These are phyloP conservation scores for Sordaria brevicollis DNA, from an alignment of 495 filamentous ascomycete species.

Conservation along the genomic window DNA sequence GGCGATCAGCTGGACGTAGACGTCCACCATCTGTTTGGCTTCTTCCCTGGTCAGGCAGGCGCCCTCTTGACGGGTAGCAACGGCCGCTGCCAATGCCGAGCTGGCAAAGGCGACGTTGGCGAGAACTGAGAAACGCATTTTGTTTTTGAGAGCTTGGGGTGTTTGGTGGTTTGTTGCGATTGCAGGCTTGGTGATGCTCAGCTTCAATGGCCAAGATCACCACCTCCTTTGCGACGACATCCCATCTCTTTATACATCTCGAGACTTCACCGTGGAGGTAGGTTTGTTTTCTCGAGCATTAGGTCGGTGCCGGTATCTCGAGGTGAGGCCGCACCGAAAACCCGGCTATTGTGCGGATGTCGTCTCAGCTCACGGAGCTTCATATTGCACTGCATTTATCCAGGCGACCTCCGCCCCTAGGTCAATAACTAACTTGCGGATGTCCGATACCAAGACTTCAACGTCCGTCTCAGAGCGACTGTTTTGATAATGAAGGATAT, in stretches of 20 bases:
- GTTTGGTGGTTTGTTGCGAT: background rate
- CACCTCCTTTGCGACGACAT: background rate
- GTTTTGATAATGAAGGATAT: no score
- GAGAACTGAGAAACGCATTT: conserved; percentile 20
- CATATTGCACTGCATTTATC: conserved; percentile 18
- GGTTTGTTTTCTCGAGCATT: background rate
- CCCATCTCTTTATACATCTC: conserved; percentile 7
- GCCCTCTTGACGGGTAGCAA: conserved; percentile 4
- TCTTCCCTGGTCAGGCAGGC: conserved; percentile 20
- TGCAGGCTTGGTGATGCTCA: background rate
- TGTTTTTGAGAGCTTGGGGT: background rate
- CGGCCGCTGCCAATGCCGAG: conserved; percentile 14
- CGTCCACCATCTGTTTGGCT: conserved; percentile 19
- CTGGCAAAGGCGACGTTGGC: conserved; percentile 14
- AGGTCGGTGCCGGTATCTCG: background rate
- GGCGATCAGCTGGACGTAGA: conserved; percentile 22
- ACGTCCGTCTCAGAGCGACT: background rate
- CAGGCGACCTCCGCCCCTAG: conserved; percentile 11
- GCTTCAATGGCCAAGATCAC: background rate
- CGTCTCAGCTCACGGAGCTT: background rate
- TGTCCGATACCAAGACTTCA: conserved; percentile 7
- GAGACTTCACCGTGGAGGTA: background rate
- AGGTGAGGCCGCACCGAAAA: background rate
- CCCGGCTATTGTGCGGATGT: background rate
- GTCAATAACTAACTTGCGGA: conserved; percentile 17